Percentiles rank a stretch among this genome's conserved stretches.
These are phyloP conservation scores for Ophiostoma piceae DNA, from an alignment of 2,329 filamentous ascomycete genomes.

Conservation along the genomic window DNA sequence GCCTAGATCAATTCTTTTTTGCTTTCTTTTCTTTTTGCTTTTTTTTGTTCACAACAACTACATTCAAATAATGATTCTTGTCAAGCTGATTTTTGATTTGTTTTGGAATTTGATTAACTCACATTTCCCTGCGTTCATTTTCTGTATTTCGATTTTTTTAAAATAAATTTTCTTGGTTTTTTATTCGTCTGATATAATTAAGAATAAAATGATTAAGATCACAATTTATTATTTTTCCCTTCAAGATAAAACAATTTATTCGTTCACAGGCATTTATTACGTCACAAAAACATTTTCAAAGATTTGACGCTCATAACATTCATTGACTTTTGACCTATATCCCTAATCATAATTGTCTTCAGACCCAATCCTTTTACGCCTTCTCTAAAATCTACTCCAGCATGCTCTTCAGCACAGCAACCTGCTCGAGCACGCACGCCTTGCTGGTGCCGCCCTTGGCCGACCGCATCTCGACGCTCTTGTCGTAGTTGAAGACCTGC, in stretches of 20 bases:
- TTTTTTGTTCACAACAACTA: no score
- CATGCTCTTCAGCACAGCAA: conserved; percentile 26
- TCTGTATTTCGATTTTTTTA: no score
- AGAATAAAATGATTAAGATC: no score
- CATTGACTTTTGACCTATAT: conserved; percentile 4
- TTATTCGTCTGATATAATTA: no score
- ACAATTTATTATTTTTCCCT: no score
- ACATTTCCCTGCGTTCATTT: no score
- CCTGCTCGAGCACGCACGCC: conserved; percentile 34
- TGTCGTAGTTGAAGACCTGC: conserved; percentile 72
- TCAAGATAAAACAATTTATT: no score
- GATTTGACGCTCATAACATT: background rate
- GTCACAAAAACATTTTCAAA: background rate
- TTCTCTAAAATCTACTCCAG: no score
- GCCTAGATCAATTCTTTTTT: conserved; percentile 29
- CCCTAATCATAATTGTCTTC: conserved; percentile 5
- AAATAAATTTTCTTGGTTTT: no score
- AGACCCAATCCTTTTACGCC: background rate
- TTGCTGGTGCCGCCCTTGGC: conserved; percentile 75
- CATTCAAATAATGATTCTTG: no score
- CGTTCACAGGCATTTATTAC: background rate
- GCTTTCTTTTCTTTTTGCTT: background rate
- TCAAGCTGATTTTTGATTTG: no score
- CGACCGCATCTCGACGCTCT: conserved; percentile 71
- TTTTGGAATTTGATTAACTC: no score